These are phyloP conservation scores for Lachancea quebecensis DNA, from an alignment of 805 yeast species.

Conservation along the genomic window DNA sequence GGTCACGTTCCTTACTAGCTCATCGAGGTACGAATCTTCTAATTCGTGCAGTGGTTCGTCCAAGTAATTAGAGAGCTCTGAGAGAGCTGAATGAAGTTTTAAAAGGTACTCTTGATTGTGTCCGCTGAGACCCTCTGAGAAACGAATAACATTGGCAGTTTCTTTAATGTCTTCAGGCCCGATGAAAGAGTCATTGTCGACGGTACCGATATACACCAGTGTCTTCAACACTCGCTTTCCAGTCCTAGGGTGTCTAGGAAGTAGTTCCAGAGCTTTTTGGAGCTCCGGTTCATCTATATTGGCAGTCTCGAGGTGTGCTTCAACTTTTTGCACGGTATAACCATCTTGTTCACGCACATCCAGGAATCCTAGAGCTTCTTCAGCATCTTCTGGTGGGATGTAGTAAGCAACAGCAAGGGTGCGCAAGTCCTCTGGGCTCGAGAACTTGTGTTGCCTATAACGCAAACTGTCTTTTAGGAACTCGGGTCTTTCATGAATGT, in stretches of 20 bases:
- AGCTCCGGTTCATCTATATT: slow-evolving; percentile 23
- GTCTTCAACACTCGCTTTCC: slow-evolving; percentile 46
- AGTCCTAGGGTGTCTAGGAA: slow-evolving; percentile 28
- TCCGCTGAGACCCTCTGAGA: slow-evolving; percentile 74
- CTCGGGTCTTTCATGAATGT: slow-evolving; percentile 36
- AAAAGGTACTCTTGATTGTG: slow-evolving; percentile 64
- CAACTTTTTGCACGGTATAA: slow-evolving; percentile 61
- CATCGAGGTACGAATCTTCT: not conserved
- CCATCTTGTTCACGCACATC: slow-evolving; percentile 89
- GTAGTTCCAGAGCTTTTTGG: slow-evolving; percentile 16
- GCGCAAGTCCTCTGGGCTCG: slow-evolving; percentile 37
- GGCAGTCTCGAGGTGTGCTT: slow-evolving; percentile 43
- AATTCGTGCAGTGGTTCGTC: not conserved
- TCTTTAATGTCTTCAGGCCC: slow-evolving; percentile 64
- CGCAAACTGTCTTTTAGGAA: slow-evolving; percentile 39
- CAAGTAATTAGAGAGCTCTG: slow-evolving; percentile 18
- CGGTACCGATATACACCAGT: slow-evolving; percentile 75
- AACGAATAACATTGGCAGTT: slow-evolving; percentile 56
- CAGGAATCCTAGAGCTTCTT: slow-evolving; percentile 57
- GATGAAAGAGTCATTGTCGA: slow-evolving; percentile 71
- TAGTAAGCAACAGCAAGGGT: slow-evolving; percentile 84
- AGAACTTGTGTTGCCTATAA: slow-evolving; percentile 12
- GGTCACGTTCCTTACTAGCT: not conserved
- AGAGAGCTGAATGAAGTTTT: slow-evolving; percentile 45
- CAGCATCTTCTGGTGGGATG: slow-evolving; percentile 57